phyloP scores from a whole-genome alignment of 108 stramenopile genomes.

The Conticribra guillardii region DNA sequence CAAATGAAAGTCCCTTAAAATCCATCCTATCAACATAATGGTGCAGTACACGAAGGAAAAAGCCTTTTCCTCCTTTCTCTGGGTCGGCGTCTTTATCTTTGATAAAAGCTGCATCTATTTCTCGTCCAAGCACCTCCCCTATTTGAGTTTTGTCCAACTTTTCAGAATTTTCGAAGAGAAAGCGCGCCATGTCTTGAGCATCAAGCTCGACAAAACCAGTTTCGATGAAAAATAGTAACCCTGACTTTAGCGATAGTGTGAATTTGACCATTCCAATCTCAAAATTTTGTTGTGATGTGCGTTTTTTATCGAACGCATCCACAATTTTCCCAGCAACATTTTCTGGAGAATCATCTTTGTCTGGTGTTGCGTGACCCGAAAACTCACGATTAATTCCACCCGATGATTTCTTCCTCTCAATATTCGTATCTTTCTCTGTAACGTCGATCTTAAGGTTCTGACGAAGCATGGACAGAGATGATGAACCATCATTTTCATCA shows the following conservation, averaged over 20 bases:
- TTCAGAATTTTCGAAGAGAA: slow-evolving; percentile 88
- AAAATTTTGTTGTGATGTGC: slow-evolving; percentile 86
- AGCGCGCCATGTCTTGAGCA: slow-evolving; percentile 88
- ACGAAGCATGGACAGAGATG: slow-evolving; percentile 46
- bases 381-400: background rate
- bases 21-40: slow-evolving; percentile 92
- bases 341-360: slow-evolving; percentile 17
- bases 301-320: slow-evolving; percentile 86
- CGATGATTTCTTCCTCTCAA: slow-evolving; percentile 2
- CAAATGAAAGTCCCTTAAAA: slow-evolving; percentile 89
- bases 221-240: slow-evolving; percentile 88
- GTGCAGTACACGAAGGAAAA: slow-evolving; percentile 90
- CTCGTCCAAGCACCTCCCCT: slow-evolving; percentile 97
- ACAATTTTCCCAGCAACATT: slow-evolving; percentile 57
- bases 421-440: slow-evolving; percentile 14
- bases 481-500: slow-evolving; percentile 62
- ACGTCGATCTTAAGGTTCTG: slow-evolving; percentile 61
- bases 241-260: slow-evolving; percentile 90
- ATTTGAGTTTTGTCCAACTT: slow-evolving; percentile 98
- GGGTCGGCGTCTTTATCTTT: slow-evolving; percentile 69
- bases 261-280: slow-evolving; percentile 94
- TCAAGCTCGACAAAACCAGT: slow-evolving; percentile 85
- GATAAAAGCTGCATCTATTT: slow-evolving; percentile 90
- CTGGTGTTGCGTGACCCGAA: slow-evolving; percentile 11
- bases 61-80: slow-evolving; percentile 86